These are phyloP conservation scores for Corymbia maculata DNA, from an alignment of 345 rosid species.

Conservation along the genomic window DNA sequence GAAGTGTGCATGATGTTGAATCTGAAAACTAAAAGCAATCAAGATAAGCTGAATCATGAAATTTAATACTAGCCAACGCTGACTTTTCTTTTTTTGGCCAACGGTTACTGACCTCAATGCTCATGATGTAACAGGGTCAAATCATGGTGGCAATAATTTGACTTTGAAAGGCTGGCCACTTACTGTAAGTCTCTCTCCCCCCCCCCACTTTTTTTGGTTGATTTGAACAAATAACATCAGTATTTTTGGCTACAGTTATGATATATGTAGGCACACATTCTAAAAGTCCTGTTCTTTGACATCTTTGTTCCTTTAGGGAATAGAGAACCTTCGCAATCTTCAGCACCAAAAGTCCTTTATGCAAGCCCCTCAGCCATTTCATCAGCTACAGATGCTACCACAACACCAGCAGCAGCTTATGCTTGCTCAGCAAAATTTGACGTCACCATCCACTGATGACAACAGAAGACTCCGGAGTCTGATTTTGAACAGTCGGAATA, in stretches of 20 bases:
- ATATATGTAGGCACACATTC: background rate
- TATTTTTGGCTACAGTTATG: background rate
- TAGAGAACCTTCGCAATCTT: slow-evolving; percentile 62
- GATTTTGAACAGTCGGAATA: slow-evolving; percentile 54
- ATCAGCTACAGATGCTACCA: slow-evolving; percentile 79
- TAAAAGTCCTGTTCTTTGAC: background rate
- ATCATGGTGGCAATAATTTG: slow-evolving; percentile 78
- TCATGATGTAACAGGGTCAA: slow-evolving; percentile 57
- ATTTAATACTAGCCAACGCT: background rate
- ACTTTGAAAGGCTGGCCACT: slow-evolving; percentile 97
- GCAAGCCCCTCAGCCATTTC: slow-evolving; percentile 84
- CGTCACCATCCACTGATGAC: slow-evolving; percentile 77
- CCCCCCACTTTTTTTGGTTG: background rate
- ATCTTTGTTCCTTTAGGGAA: slow-evolving; percentile 34
- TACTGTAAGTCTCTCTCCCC: slow-evolving; percentile 36
- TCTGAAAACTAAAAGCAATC: background rate
- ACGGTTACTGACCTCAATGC: background rate
- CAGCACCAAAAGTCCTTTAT: slow-evolving; percentile 86
- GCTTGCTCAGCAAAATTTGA: slow-evolving; percentile 81
- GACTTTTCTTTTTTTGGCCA: background rate
- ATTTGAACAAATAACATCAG: background rate
- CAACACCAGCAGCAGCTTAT: slow-evolving; percentile 95
- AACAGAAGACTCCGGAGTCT: slow-evolving; percentile 57
- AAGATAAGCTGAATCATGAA: background rate
- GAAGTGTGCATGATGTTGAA: background rate